Evolutionary conservation across 1,284 basidiomycete species (phyloP), one percentile per base, ranked within the genome.

Genomic region (Heterobasidion occidentale): DNA sequence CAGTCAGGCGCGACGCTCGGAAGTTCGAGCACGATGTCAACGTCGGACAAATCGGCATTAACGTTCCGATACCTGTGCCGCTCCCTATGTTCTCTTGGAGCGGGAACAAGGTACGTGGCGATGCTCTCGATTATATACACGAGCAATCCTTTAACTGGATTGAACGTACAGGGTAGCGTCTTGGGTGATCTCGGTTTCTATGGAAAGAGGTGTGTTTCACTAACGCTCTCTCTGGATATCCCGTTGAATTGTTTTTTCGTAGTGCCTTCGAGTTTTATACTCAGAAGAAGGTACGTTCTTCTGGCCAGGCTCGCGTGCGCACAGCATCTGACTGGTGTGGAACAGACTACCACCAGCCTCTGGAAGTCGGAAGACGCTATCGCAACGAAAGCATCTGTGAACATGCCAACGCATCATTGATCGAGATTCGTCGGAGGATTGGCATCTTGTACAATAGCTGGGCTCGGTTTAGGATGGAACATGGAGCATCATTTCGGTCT

Each of bases 1-100:
- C 92, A 95, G 73, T 93, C 90, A 51, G 96, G 96, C n/a, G 90
- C 95, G 36, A 94, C 94, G 95, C 94, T 19, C 85, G 96, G 59
- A 92, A 91, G 72, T 99, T 97, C 62, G 95, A 99, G 74, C 80
- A 79, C 49, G 80, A 88, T 58, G 86, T 96, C 59, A 91, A 98
- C 61, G 88, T 93, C 53, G 96, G 96, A 46, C 94, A 98, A 73
- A 81, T 96, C 65, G 93, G 93, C 47, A 84, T 99, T 72, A 98
- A 99, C 68, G 90, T 96, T 2, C 88, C 95, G 48, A 92, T 97
- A 65, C 88, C 95, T 53, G 90, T 94, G 4, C 92, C 94, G 48
- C 77, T 90, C 51, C 89, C 88, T 9, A 96, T 97, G 92, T 95
- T 94, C 71, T 81, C 91, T 20, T 95, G 92, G 92, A 90, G 86